Conservation (phyloP, 2,329 filamentous ascomycete genomes). For the Knoxdaviesia proteae region DNA sequence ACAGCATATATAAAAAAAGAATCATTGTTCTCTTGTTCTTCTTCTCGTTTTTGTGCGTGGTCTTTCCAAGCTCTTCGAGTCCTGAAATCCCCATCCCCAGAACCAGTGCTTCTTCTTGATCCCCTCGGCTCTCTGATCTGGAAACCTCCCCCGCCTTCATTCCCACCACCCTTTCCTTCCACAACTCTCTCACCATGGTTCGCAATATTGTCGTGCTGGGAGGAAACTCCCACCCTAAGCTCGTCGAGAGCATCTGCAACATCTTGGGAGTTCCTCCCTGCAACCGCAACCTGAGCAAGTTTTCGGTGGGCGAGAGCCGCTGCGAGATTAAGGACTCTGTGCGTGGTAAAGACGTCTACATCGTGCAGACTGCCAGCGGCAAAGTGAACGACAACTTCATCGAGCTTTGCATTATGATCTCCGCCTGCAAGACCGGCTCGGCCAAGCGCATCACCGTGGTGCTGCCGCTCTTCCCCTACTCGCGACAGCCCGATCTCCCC, state of each 20-base stretch:
- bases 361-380: slow-evolving; percentile 83
- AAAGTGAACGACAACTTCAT: slow-evolving; percentile 92
- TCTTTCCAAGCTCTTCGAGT: too few relatives aligned
- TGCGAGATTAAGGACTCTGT: slow-evolving; percentile 95
- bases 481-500: slow-evolving; percentile 82
- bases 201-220: slow-evolving; percentile 88
- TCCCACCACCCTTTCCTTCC: not conserved
- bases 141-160: not conserved
- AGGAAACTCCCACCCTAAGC: slow-evolving; percentile 75
- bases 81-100: too few relatives aligned
- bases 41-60: too few relatives aligned
- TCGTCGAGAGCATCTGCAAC: slow-evolving; percentile 73
- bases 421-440: slow-evolving; percentile 89
- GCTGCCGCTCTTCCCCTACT: slow-evolving; percentile 90
- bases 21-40: too few relatives aligned
- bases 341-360: slow-evolving; percentile 95
- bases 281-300: slow-evolving; percentile 71
- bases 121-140: too few relatives aligned
- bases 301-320: slow-evolving; percentile 83
- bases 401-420: slow-evolving; percentile 93
- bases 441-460: slow-evolving; percentile 86
- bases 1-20: too few relatives aligned
- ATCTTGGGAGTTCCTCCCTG: slow-evolving; percentile 73
- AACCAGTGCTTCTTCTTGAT: too few relatives aligned
- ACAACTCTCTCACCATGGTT: slow-evolving; percentile 41